A percentile compares a stretch with the other conserved stretches of the same genome.
Conservation (phyloP, 2,329 filamentous ascomycete genomes). For the Ophiocordyceps camponoti-rufipedis region DNA sequence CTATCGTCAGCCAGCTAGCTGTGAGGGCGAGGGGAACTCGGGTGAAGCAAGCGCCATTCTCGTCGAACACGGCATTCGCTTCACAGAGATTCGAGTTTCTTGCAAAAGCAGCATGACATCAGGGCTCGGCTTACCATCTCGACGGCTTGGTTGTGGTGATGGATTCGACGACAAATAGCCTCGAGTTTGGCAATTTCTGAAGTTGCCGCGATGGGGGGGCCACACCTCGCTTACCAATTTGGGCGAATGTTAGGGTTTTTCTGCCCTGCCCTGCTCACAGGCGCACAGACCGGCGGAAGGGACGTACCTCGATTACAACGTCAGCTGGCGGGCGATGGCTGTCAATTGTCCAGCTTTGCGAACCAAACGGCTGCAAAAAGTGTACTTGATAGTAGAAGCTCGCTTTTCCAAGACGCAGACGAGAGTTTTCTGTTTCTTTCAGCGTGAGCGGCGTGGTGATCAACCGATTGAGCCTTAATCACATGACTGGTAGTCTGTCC, state of each 20-base stretch:
- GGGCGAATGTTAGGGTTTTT: conserved; percentile 20
- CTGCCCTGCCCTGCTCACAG: conserved; percentile 14
- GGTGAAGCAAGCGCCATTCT: neutral
- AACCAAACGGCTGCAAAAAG: no score
- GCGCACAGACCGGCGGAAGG: neutral
- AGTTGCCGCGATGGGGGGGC: conserved; percentile 9
- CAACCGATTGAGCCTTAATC: no score
- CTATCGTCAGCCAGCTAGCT: neutral
- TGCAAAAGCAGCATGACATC: neutral
- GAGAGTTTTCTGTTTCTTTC: no score
- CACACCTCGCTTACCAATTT: conserved; percentile 23
- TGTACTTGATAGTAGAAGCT: no score
- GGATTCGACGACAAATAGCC: conserved; percentile 32
- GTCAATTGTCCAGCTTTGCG: no score
- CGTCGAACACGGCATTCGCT: neutral
- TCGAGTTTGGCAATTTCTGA: conserved; percentile 28
- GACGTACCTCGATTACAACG: neutral
- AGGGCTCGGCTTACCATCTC: conserved; percentile 33
- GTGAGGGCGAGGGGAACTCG: no score
- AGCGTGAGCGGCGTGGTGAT: no score
- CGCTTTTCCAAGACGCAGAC: no score
- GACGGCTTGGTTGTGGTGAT: conserved; percentile 32
- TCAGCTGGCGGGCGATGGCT: neutral
- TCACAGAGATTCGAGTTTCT: neutral
- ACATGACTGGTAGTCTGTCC: no score